A percentile compares a stretch with the other conserved stretches of the same genome.
These are phyloP conservation scores for Phytophthora cactorum DNA, from an alignment of 352 stramenopile species.

Conservation along the genomic window DNA sequence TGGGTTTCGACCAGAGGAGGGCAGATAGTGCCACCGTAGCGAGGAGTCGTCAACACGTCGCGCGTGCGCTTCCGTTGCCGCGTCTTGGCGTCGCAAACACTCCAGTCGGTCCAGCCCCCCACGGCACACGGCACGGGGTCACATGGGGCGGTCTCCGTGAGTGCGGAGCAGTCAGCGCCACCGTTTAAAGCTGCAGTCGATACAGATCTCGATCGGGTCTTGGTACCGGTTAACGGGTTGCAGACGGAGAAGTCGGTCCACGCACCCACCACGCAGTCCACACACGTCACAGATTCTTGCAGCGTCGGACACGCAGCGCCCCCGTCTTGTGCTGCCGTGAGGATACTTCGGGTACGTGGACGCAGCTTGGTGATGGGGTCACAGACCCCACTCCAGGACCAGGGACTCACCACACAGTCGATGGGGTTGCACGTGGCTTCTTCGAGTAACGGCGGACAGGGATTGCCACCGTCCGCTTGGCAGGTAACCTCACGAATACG, in stretches of 20 bases:
- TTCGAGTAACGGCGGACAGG: constrained; percentile 52
- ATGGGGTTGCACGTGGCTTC: constrained; percentile 43
- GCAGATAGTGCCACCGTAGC: constrained; percentile 50
- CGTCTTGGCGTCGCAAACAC: constrained; percentile 38
- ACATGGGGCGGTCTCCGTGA: constrained; percentile 41
- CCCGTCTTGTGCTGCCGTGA: constrained; percentile 46
- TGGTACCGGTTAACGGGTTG: constrained; percentile 49
- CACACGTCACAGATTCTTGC: constrained; percentile 46
- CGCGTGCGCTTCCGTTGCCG: constrained; percentile 43
- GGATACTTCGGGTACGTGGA: constrained; percentile 30
- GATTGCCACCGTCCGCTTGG: constrained; percentile 44
- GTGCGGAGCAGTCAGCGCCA: constrained; percentile 38
- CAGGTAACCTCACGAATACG: constrained; percentile 46
- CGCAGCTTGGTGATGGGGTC: constrained; percentile 44
- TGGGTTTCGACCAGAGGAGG: constrained; percentile 41
- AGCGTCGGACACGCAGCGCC: constrained; percentile 47
- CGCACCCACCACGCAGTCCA: constrained; percentile 45
- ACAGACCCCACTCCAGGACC: constrained; percentile 43
- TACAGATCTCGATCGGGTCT: constrained; percentile 50
- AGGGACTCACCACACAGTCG: constrained; percentile 53
- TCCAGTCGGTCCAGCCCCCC: constrained; percentile 41
- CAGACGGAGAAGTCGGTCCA: constrained; percentile 52
- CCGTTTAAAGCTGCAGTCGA: constrained; percentile 35
- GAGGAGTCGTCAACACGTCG: constrained; percentile 28
- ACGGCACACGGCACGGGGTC: constrained; percentile 50